A percentile compares a stretch with the other conserved stretches of the same genome.
Evolutionary conservation across 2,329 filamentous ascomycete species (phyloP).

Genomic region (Pseudogymnoascus sp.): DNA sequence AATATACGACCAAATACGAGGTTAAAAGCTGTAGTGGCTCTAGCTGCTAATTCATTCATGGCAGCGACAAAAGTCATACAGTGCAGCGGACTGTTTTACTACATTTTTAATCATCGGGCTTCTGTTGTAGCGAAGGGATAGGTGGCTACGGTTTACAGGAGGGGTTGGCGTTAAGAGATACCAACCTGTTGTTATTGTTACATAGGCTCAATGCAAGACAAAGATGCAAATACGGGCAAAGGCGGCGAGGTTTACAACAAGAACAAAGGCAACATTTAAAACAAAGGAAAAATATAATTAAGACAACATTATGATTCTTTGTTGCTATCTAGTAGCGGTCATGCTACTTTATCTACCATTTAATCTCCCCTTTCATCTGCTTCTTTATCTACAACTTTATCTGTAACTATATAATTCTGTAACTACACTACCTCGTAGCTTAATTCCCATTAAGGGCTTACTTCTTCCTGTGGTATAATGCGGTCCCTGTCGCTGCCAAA

Average conservation of each 20-base stretch:
- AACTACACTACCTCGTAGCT: neutral
- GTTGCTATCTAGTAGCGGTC: neutral
- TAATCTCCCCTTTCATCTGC: neutral
- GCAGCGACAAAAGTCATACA: neutral
- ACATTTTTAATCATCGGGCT: neutral
- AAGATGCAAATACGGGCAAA: too few species aligned
- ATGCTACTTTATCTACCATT: neutral
- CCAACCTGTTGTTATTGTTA: neutral
- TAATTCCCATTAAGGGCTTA: neutral
- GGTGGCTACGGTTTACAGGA: neutral
- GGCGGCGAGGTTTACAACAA: neutral
- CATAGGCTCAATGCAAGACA: neutral
- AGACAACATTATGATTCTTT: neutral
- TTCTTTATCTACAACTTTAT: neutral
- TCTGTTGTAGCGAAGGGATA: neutral
- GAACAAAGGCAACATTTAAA: neutral
- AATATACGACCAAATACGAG: neutral
- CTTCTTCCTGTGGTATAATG: constrained; percentile 22
- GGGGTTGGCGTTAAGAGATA: neutral
- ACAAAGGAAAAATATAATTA: neutral
- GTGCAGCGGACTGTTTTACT: neutral
- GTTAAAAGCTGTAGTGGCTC: neutral
- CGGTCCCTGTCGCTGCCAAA: constrained; percentile 24
- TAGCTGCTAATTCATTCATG: neutral
- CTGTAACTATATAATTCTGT: neutral